Percentiles rank a stretch among this genome's conserved stretches.
These are phyloP conservation scores for Aspergillus tanneri DNA, from an alignment of 2,329 filamentous ascomycete species.

Conservation along the genomic window DNA sequence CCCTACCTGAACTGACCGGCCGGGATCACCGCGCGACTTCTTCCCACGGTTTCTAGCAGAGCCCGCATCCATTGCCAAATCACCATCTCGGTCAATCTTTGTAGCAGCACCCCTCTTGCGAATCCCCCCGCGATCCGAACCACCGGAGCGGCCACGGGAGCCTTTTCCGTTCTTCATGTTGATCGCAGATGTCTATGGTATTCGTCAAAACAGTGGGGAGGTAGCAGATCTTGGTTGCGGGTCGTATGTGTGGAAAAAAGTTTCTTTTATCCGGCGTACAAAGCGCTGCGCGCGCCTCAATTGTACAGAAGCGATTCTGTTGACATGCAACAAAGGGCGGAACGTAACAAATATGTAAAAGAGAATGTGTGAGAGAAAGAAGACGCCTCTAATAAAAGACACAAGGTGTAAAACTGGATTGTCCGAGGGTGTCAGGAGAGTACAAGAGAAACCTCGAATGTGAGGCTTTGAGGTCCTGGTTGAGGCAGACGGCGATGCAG, in stretches of 20 bases:
- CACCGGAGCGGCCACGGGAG: conserved; percentile 29
- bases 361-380: conserved; percentile 2
- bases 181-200: background rate
- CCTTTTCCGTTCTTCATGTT: conserved; percentile 36
- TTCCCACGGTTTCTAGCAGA: conserved; percentile 38
- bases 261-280: conserved; percentile 11
- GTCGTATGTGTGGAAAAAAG: background rate
- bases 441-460: background rate
- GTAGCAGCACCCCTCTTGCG: conserved; percentile 48
- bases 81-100: conserved; percentile 60
- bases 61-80: conserved; percentile 58
- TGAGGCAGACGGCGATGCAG: conserved; percentile 1
- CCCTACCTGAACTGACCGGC: conserved; percentile 25
- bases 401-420: background rate
- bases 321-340: conserved; percentile 22
- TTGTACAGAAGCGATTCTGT: conserved; percentile 14
- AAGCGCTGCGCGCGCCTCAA: conserved; percentile 33
- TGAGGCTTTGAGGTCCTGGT: background rate
- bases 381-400: background rate
- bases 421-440: background rate
- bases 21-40: conserved; percentile 34
- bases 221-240: background rate
- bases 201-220: conserved; percentile 17
- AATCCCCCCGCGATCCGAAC: conserved; percentile 50
- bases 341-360: background rate